Base-by-base conservation (phyloP, 441 rosid species). In the Macaranga tanarius region DNA sequence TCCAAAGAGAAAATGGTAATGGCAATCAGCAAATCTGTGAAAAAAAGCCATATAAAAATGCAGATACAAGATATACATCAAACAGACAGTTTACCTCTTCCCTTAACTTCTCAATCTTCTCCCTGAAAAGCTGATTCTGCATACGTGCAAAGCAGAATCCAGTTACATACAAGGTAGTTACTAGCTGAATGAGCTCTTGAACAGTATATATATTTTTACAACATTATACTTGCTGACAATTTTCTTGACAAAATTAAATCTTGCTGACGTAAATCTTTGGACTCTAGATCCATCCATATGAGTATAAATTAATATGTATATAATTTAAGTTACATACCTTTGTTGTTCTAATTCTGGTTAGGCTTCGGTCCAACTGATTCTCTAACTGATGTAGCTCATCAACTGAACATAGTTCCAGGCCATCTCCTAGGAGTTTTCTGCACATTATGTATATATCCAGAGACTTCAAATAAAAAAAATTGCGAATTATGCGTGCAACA, bases 311-410 rank as follows among this genome's bases (percentile, higher is more conserved):
- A n/a, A n/a, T n/a, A n/a, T n/a, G n/a, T n/a, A n/a, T n/a, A n/a
- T n/a, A n/a, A n/a, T n/a, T n/a, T n/a, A n/a, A n/a, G n/a, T n/a
- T n/a, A n/a, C n/a, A n/a, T 79, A 92, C 98, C 97, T 92, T 92
- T 87, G 81, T 88, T 38, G 92, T 86, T 84, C 97, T 83, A 64
- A 90, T 86, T 81, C 71, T 87, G 73, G 74, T 72, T 64, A 93
- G 83, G 85, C 98, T 83, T 81, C 85, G 83, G 31, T 87, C 95
- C 76, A 93, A 23, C 74, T 92, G 97, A 74, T 75, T 90, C 79
- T 92, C 97, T 58, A 89, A 31, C 64, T 82, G 87, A 57, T 84
- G 81, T 34, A 93, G 84, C 73, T 92, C 98, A 28, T 90, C 90
- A 2, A 76, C 15, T 7, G 88, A 78, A 78, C 90, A 92, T 17